Conservation (phyloP, 1,284 basidiomycete genomes). For the Melampsora larici-populina region DNA sequence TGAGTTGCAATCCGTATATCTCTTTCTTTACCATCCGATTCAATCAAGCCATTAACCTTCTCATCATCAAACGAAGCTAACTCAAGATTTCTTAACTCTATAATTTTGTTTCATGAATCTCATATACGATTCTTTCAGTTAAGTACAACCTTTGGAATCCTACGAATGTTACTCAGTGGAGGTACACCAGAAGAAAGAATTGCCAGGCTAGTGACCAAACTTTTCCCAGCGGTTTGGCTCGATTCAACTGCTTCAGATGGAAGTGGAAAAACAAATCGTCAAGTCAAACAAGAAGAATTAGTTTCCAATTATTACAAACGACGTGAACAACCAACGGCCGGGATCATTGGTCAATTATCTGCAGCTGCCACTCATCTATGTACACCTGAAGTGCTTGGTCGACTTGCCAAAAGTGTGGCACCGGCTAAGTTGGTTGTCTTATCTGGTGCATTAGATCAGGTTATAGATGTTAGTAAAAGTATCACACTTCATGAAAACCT, state of each 20-base stretch:
- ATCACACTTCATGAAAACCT: slow-evolving; percentile 63
- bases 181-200: slow-evolving; percentile 8
- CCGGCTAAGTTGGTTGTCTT: slow-evolving; percentile 59
- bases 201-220: neutral
- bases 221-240: slow-evolving; percentile 22
- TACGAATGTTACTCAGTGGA: slow-evolving; percentile 2
- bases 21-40: neutral
- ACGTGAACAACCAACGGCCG: neutral
- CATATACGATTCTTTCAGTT: neutral
- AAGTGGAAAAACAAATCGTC: neutral
- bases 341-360: slow-evolving; percentile 16
- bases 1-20: neutral
- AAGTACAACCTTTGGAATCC: neutral
- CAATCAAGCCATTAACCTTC: neutral
- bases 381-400: slow-evolving; percentile 59
- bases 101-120: neutral
- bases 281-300: neutral
- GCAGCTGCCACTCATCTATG: slow-evolving; percentile 61
- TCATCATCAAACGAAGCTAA: neutral
- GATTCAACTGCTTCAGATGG: neutral
- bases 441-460: slow-evolving; percentile 69
- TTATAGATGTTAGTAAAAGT: slow-evolving; percentile 65
- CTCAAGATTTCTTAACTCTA: neutral
- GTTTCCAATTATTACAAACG: neutral
- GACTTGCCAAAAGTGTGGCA: slow-evolving; percentile 62